phyloP scores from a whole-genome alignment of 2,329 filamentous ascomycete species.

The Teratosphaeria nubilosa region DNA sequence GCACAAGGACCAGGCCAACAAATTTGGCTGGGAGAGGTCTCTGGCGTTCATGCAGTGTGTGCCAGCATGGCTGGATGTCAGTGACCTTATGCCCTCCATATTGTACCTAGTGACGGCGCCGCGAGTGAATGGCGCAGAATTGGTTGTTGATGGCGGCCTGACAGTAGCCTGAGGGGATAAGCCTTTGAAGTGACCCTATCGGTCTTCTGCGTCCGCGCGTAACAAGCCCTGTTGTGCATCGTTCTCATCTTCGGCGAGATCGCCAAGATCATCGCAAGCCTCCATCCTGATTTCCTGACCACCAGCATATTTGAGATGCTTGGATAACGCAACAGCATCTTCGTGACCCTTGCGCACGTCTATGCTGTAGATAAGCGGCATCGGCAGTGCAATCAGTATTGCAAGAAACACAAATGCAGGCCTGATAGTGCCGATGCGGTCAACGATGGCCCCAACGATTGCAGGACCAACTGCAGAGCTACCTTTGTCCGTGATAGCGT shows the following conservation, averaged over 20 bases:
- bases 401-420: constrained; percentile 80
- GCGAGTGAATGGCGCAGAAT: not conserved
- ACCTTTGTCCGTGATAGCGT: constrained; percentile 95
- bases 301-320: not conserved
- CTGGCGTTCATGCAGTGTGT: not conserved
- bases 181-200: not conserved
- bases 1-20: not conserved
- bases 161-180: not conserved
- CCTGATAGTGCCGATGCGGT: constrained; percentile 46
- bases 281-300: constrained; percentile 1
- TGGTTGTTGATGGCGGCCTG: not conserved
- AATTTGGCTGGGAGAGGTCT: not conserved
- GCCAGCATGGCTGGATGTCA: not conserved
- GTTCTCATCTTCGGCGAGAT: not conserved
- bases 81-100: not conserved
- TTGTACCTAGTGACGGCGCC: not conserved
- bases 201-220: not conserved
- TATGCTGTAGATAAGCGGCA: constrained; percentile 74
- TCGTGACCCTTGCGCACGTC: constrained; percentile 55
- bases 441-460: constrained; percentile 87
- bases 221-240: not conserved
- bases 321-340: constrained; percentile 30
- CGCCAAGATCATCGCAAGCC: constrained; percentile 1
- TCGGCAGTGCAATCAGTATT: constrained; percentile 67
- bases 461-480: constrained; percentile 88